Evolutionary conservation across 495 filamentous ascomycete species (phyloP), one percentile per base, ranked within the genome.

Genomic region (Talaromyces thailandensis): DNA sequence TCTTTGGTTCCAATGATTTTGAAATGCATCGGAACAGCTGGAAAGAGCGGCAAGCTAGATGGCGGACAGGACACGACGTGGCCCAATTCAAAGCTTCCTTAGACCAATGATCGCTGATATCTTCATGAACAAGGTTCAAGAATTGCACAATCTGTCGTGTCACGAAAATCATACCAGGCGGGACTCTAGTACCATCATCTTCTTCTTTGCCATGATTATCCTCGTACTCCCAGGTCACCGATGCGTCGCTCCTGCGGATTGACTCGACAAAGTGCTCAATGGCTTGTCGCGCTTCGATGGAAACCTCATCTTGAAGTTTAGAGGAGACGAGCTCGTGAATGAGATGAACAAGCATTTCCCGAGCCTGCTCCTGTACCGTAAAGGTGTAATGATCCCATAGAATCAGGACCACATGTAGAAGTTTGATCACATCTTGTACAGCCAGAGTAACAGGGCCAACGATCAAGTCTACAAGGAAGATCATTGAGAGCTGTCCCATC

Each of bases 281-380:
- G 1, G 83, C 80, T 60, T 85, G 81, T 65, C 89, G 91, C n/a
- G 82, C 85, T 8, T 84, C 81, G 1, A 71, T 68, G 0, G 85
- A 81, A 6, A 81, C 83, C 59, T 86, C 80, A 61, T 96, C 89
- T 62, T 93, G 91, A 51, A 96, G 83, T 62, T 88, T 89, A 1
- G 95, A 94, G 40, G 97, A 92, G 29, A 98, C 89, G 16, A 98
- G 82, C 69, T 98, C 95, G 68, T 98, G 94, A 55, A 98, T 96
- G 8, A 98, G 81, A 77, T 98, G 94, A 32, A 98, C 92, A 16
- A 98, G 82, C 94, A 98, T 96, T 68, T 98, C 94, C 51, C 93
- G 86, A 45, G 94, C 92, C 71, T 98, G 92, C 63, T 98, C 94
- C 67, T 96, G 94, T 1, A 98, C 93, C 12, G 96, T 84, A n/a